Evolutionary conservation across 768 basidiomycete genomes (phyloP).

Genomic region (Boletus eberwhitei): DNA sequence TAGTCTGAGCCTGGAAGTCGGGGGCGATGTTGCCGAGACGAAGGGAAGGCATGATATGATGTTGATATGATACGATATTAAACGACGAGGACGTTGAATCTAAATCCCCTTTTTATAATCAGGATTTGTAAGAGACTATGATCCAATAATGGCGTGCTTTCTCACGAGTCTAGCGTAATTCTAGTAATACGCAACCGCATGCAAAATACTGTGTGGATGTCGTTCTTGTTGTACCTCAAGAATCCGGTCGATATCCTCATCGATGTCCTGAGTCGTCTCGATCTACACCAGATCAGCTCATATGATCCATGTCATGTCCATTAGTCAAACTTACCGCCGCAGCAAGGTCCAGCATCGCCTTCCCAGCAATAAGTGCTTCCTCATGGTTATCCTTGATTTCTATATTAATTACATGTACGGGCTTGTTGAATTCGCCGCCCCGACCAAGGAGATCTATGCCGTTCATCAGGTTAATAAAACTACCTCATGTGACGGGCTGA

Average conservation of each 20-base stretch:
- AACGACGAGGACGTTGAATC: neutral
- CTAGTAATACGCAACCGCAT: conserved; percentile 89
- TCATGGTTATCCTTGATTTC: conserved; percentile 99
- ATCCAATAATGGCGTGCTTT: conserved; percentile 50
- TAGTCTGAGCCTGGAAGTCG: conserved; percentile 89
- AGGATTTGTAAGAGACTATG: conserved; percentile 16
- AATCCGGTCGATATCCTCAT: conserved; percentile 87
- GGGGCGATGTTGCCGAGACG: conserved; percentile 88
- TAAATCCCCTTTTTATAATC: conserved; percentile 8
- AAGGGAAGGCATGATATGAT: conserved; percentile 46
- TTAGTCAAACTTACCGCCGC: conserved; percentile 61
- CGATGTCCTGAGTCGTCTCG: conserved; percentile 80
- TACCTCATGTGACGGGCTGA: conserved; percentile 12
- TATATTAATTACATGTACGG: conserved; percentile 94
- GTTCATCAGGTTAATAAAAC: conserved; percentile 11
- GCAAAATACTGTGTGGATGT: conserved; percentile 89
- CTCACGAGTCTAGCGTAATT: conserved; percentile 46
- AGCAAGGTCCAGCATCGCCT: conserved; percentile 90
- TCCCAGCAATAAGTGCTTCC: conserved; percentile 94
- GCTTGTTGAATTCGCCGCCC: conserved; percentile 89
- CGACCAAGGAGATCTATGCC: conserved; percentile 73
- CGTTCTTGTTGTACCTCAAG: conserved; percentile 81
- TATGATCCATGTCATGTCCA: neutral
- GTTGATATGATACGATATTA: conserved; percentile 7
- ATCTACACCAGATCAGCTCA: conserved; percentile 50